A percentile compares a stretch with the other conserved stretches of the same genome.
phyloP scores from a whole-genome alignment of 2,329 filamentous ascomycete genomes.

The Sclerotinia glacialis region DNA sequence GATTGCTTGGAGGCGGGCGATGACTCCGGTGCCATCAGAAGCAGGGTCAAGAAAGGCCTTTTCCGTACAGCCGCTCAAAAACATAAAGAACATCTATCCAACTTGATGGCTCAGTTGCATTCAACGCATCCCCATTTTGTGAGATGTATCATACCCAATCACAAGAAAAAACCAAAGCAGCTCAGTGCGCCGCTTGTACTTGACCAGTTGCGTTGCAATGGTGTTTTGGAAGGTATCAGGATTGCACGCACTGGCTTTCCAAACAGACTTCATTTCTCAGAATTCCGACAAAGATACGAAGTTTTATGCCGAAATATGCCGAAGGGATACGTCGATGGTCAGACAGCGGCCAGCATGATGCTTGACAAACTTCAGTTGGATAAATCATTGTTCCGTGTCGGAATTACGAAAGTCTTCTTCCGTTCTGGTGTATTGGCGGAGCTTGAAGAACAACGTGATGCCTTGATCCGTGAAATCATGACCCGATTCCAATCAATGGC shows the following conservation, averaged over 20 bases:
- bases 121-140: conserved; percentile 98
- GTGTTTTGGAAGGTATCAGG: conserved; percentile 96
- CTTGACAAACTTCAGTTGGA: conserved; percentile 86
- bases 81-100: conserved; percentile 98
- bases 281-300: conserved; percentile 94
- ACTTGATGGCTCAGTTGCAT: conserved; percentile 88
- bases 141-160: conserved; percentile 94
- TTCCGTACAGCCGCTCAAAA: conserved; percentile 95
- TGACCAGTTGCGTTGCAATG: conserved; percentile 96
- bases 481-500: conserved; percentile 88
- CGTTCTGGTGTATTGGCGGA: conserved; percentile 92
- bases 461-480: conserved; percentile 92
- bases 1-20: conserved; percentile 86
- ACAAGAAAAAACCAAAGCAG: conserved; percentile 94
- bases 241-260: conserved; percentile 97
- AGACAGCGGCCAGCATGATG: conserved; percentile 80
- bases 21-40: conserved; percentile 63
- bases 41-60: conserved; percentile 90
- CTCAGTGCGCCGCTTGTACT: conserved; percentile 90
- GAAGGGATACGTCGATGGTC: conserved; percentile 86
- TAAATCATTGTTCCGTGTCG: conserved; percentile 82
- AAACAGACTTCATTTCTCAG: conserved; percentile 85
- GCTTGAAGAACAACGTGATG: conserved; percentile 91
- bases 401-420: conserved; percentile 97
- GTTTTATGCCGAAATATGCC: conserved; percentile 88